phyloP scores from a whole-genome alignment of 139 green algal species.

The Mychonastes homosphaera region DNA sequence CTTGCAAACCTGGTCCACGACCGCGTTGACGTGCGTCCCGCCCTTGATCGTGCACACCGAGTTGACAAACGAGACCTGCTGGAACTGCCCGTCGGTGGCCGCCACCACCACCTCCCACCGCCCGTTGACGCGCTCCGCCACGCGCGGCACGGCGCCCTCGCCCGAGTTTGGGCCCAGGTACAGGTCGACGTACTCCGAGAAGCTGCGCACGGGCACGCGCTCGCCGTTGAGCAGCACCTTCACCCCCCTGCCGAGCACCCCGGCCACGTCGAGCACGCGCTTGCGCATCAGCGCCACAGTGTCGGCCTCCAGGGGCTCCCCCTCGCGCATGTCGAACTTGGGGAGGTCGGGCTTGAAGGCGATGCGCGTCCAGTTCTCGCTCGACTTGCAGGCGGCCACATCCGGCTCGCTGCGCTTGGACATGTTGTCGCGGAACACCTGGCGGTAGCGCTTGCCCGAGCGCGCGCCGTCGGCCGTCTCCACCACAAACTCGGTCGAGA shows the following conservation, averaged over 20 bases:
- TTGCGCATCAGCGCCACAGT: conserved; percentile 88
- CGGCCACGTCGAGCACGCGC: conserved; percentile 90
- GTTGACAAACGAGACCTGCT: conserved; percentile 97
- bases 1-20: conserved; percentile 82
- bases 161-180: conserved; percentile 86
- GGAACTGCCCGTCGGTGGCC: conserved; percentile 81
- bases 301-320: conserved; percentile 59
- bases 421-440: conserved; percentile 81
- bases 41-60: conserved; percentile 93
- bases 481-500: conserved; percentile 92
- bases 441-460: conserved; percentile 72
- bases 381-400: conserved; percentile 75
- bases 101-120: conserved; percentile 90
- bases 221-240: conserved; percentile 89
- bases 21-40: conserved; percentile 90
- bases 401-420: conserved; percentile 37
- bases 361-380: conserved; percentile 95
- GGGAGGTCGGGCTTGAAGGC: conserved; percentile 92
- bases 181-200: conserved; percentile 87
- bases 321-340: conserved; percentile 86
- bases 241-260: conserved; percentile 80
- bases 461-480: conserved; percentile 90
- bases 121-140: conserved; percentile 85
- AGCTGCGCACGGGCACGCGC: conserved; percentile 74
- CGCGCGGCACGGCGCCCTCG: conserved; percentile 45